Base-by-base conservation (phyloP, 2,329 filamentous ascomycete species). In the Fusarium sp. region DNA sequence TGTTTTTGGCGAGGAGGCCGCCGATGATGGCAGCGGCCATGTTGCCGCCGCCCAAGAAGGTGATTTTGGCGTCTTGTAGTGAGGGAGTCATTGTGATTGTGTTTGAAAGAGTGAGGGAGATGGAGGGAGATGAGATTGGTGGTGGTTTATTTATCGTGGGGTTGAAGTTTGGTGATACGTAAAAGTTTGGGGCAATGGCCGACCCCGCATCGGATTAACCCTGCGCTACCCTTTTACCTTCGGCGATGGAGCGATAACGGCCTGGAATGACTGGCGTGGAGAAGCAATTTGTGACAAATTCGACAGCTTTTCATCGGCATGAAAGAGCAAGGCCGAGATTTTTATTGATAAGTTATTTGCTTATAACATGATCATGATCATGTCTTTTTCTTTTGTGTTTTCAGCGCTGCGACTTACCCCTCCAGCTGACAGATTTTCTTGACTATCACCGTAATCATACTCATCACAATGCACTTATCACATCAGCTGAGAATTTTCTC, bases 21-120 rank as follows among this genome's bases (percentile, higher is more conserved):
- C 84, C 83, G 71, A 87, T 87, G 74, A 88, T 88, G 82, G 86
- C 86, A 61, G 82, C 82, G 66, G 84, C 86, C 86, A 88, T 88
- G 81, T 87, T 87, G 75, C 86, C 86, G 70, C 86, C 86, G 66
- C 84, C 84, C 54, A 83, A 79, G 69, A 84, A 83, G 76, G 77
- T 78, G 66, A 84, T 76, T 65, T 81, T 81, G 64, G 80, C 80
- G 38, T 77, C 72, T 63, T 80, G 56, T 57, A 83, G 79, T 28
- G 69, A 69, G 31, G 77, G 68, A 47, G 79, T 72, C 79, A 80
- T 80, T 44, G 39, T 69, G 52, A 39, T 8, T 63, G 24, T 24
- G 39, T 18, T 26, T 56, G 26, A 13, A 22, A 31, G 22, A 22
- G 18, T 48, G 44, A 38, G 36, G 20, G 36, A 20, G 18, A n/a